Conservation (phyloP, 192 early-diverging fungal species). For the Polychytrium aggregatum region DNA sequence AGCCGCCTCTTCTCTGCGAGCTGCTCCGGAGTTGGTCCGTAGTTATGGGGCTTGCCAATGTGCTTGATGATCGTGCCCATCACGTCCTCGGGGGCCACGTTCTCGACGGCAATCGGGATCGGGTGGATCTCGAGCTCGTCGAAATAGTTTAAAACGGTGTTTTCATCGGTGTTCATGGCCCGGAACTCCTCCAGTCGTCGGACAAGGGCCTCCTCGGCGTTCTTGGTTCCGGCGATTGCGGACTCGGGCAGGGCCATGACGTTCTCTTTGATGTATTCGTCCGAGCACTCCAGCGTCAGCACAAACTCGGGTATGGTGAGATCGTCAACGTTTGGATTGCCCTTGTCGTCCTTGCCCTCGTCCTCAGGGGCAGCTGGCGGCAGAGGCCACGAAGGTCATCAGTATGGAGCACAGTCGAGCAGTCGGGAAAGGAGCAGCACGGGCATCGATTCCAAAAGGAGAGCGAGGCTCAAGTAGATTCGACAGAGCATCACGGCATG, state of each 20-base stretch:
- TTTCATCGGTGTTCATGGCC: constrained; percentile 40
- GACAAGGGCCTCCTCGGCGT: constrained; percentile 42
- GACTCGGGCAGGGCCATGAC: constrained; percentile 45
- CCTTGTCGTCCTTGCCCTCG: constrained; percentile 39
- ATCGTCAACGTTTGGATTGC: constrained; percentile 20
- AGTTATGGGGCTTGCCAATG: constrained; percentile 46
- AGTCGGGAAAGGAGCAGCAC: too few species aligned
- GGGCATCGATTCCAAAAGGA: too few species aligned
- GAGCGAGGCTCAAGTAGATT: too few species aligned
- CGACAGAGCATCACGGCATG: background rate
- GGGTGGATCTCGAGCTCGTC: constrained; percentile 51
- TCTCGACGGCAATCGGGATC: constrained; percentile 21
- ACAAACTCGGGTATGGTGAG: constrained; percentile 35
- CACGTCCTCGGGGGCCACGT: constrained; percentile 18
- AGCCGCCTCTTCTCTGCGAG: constrained; percentile 32
- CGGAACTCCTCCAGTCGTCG: constrained; percentile 40
- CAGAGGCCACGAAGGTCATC: background rate
- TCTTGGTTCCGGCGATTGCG: constrained; percentile 30
- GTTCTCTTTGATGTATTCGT: constrained; percentile 42
- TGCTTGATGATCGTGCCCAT: constrained; percentile 27
- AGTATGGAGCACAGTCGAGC: background rate
- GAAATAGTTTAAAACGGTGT: constrained; percentile 47
- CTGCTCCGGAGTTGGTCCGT: constrained; percentile 44
- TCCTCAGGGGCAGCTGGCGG: constrained; percentile 27
- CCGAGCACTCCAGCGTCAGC: constrained; percentile 37